A percentile compares a stretch with the other conserved stretches of the same genome.
Evolutionary conservation across 1,284 basidiomycete species (phyloP).

Genomic region (Sparassis latifolia): DNA sequence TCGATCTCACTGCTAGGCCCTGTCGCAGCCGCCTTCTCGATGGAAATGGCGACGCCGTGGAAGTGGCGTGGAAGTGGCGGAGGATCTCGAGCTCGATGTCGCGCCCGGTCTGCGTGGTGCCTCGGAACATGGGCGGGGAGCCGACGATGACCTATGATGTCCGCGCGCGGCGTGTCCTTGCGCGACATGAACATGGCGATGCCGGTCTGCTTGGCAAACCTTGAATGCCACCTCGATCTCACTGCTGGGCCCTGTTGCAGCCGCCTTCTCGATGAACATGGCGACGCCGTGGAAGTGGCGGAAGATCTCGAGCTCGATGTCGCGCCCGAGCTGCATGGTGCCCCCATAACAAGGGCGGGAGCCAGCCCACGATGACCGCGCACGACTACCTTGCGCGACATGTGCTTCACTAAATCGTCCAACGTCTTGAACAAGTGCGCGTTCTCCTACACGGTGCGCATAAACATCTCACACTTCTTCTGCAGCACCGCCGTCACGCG

Average conservation of each 20-base stretch:
- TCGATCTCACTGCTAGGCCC: slow-evolving; percentile 68
- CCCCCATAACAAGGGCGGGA: too few species aligned
- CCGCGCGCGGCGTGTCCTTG: slow-evolving; percentile 59
- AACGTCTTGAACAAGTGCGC: slow-evolving; percentile 86
- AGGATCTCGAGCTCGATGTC: slow-evolving; percentile 91
- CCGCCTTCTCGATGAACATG: too few species aligned
- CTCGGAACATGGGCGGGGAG: slow-evolving; percentile 91
- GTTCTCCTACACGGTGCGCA: slow-evolving; percentile 88
- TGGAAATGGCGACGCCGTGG: slow-evolving; percentile 86
- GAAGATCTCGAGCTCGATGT: too few species aligned
- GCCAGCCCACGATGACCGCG: slow-evolving; percentile 28
- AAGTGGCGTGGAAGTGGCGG: slow-evolving; percentile 74
- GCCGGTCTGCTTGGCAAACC: slow-evolving; percentile 79
- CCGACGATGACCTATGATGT: slow-evolving; percentile 92
- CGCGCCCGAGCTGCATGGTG: too few species aligned
- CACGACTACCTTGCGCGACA: slow-evolving; percentile 54
- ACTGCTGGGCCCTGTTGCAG: too few species aligned
- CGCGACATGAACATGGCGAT: slow-evolving; percentile 69
- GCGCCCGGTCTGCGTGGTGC: slow-evolving; percentile 68
- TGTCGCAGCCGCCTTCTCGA: slow-evolving; percentile 93
- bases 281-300: too few species aligned
- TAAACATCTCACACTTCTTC: slow-evolving; percentile 92
- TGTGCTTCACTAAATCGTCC: slow-evolving; percentile 78
- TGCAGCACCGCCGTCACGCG: slow-evolving; percentile 79
- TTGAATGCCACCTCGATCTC: too few species aligned